phyloP scores from a whole-genome alignment of 164 flowering plant genomes.

The Stephania cephalantha region DNA sequence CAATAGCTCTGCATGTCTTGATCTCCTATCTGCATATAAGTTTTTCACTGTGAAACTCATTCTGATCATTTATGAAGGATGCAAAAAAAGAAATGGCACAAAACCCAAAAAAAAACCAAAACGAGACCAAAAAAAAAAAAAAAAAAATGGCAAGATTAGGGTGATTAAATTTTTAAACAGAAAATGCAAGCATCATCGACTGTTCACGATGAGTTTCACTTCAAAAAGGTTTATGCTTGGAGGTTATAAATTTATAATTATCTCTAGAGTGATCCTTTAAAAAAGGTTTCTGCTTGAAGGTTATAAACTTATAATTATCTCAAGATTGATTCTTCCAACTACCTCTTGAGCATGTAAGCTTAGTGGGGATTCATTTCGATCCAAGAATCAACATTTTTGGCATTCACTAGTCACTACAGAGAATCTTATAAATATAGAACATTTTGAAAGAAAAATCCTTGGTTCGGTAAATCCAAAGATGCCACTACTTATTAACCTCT shows the following conservation, averaged over 20 bases:
- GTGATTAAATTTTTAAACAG: background rate
- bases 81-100: background rate
- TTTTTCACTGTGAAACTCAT: background rate
- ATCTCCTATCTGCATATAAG: constrained; percentile 45
- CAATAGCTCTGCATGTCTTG: constrained; percentile 44
- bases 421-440: background rate
- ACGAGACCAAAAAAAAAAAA: too few species aligned
- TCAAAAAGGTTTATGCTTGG: background rate
- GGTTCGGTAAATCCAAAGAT: background rate
- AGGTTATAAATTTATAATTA: background rate
- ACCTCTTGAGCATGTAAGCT: background rate
- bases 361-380: background rate
- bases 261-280: background rate
- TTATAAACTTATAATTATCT: background rate
- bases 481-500: background rate
- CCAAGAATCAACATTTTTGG: background rate
- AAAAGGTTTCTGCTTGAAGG: background rate
- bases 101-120: too few species aligned
- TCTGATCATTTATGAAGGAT: background rate
- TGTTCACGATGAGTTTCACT: background rate
- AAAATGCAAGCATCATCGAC: background rate
- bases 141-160: background rate
- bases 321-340: background rate
- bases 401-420: background rate
- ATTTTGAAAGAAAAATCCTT: background rate